Base-by-base conservation (phyloP, 2,329 filamentous ascomycete genomes). In the Penicillium sp. region DNA sequence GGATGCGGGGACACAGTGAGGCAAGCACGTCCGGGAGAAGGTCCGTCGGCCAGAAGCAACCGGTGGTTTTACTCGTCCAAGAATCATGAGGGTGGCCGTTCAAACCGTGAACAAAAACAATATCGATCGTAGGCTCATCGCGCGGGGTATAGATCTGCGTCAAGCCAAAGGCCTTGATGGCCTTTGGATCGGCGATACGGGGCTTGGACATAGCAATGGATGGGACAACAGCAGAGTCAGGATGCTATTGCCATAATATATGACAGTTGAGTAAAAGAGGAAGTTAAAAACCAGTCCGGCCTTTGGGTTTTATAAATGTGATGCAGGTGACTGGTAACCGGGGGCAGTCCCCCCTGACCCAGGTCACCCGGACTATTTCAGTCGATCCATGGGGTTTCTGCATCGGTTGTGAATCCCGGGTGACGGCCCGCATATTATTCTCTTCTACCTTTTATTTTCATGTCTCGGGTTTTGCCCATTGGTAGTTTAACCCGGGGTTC, bases 71-170 rank as follows among this genome's bases (percentile, higher is more conserved):
- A n/a, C 77, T 75, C 1, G 77, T 76, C 80, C 87, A 90, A 44
- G 86, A 88, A 58, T 79, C 79, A 46, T 82, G 75, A 0, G 87
- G 86, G 25, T 84, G 74, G 32, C 87, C 87, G 68, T 89, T 89
- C 40, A 82, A 79, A 35, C 87, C 87, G 65, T 90, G 87, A 31
- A 90, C 84, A 57, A 90, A 82, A 27, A 90, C 81, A 40, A 91
- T 83, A 58, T 79, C 76, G 37, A 77, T 76, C 7, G 69, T 65
- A 39, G 75, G 73, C 53, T 70, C 65, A 15, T 68, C 64, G 41
- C 66, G 63, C 23, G 72, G 69, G 50, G 64, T 60, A 56, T 73
- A 77, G 44, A 78, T 67, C 64, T 76, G 69, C 29, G 74, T 72
- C 57, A 78, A 67, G 58, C 76, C 76, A 60, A 71, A 73, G 46